These are phyloP conservation scores for Sarcomyxa edulis DNA, from an alignment of 768 basidiomycete species.

Conservation along the genomic window DNA sequence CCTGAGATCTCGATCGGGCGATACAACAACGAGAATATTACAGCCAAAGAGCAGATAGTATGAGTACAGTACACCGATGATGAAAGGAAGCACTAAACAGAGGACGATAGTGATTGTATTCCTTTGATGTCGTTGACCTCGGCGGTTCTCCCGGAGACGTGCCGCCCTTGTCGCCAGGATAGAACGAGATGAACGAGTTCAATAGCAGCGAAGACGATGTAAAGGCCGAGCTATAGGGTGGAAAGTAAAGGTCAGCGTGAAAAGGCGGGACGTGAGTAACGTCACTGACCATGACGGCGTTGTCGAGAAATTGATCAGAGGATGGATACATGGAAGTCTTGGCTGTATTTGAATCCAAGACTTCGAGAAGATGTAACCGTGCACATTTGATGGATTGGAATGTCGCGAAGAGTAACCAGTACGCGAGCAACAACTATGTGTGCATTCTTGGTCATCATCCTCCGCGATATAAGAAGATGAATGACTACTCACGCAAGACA, in stretches of 20 bases:
- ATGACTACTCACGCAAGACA: slow-evolving; percentile 15
- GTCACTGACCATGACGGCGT: slow-evolving; percentile 19
- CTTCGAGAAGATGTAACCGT: slow-evolving; percentile 12
- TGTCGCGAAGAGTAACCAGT: slow-evolving; percentile 17
- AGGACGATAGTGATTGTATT: too few species aligned
- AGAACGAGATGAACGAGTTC: not conserved
- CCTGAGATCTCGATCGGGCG: too few species aligned
- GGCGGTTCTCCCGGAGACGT: too few species aligned
- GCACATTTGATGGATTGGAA: slow-evolving; percentile 15
- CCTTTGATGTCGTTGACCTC: too few species aligned
- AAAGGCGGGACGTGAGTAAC: not conserved
- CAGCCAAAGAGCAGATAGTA: too few species aligned
- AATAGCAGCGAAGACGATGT: not conserved
- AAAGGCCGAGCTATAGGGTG: slow-evolving; percentile 1
- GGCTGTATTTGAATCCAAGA: slow-evolving; percentile 14
- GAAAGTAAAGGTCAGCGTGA: not conserved
- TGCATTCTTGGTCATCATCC: too few species aligned
- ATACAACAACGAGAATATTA: too few species aligned
- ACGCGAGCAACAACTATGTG: slow-evolving; percentile 15
- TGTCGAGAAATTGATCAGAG: slow-evolving; percentile 20
- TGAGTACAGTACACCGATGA: too few species aligned
- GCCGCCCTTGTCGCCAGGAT: too few species aligned
- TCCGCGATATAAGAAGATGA: not conserved
- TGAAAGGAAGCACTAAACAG: too few species aligned
- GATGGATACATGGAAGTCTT: slow-evolving; percentile 17